Evolutionary conservation across 371 early-diverging fungal species (phyloP), one percentile per base, ranked within the genome.

Genomic region (Lichtheimia ramosa): DNA sequence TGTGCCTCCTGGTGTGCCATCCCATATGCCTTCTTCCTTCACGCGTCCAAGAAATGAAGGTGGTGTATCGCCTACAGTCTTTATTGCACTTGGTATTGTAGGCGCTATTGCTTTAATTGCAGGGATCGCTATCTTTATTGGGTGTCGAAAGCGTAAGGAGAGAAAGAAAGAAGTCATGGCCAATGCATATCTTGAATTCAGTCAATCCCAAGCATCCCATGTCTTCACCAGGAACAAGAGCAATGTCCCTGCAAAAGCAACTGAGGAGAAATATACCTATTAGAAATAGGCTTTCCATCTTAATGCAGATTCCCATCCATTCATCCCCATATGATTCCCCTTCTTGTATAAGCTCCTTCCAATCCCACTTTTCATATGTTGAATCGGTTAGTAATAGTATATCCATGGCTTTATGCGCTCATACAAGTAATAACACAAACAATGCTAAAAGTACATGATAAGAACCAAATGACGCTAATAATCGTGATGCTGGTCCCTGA

Each of bases 131-230:
- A 23, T 71, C 10, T 59, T 71, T 28, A 56, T 56, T 27, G 52
- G 66, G 15, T 62, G 63, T 43, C 59, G 60, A 52, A 62, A 54
- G 13, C 57, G 66, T 63, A 68, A 59, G 46, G 66, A 65, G 15
- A 59, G 56, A 28, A 71, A 68, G 48, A 71, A 68, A 48, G 72
- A 71, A 43, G 68, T 62, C 27, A 71, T 71, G 69, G 69, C 72
- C 15, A 66, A 68, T 48, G 72, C 72, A 15, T 68, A 64, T 42
- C 62, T 71, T 15, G 69, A 71, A 27, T 71, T 68, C 27, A 68
- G 68, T 24, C 65, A 58, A 28, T 69, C 65, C 28, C 68, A 68
- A 51, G 13, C 63, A 10, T 58, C 58, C 0, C 40, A 39, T 58
- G 58, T 49, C 20, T 58, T 58, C 27, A 34, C 56, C 10, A 59